phyloP scores from a whole-genome alignment of 2,329 filamentous ascomycete species.

The Fusarium tupiense region DNA sequence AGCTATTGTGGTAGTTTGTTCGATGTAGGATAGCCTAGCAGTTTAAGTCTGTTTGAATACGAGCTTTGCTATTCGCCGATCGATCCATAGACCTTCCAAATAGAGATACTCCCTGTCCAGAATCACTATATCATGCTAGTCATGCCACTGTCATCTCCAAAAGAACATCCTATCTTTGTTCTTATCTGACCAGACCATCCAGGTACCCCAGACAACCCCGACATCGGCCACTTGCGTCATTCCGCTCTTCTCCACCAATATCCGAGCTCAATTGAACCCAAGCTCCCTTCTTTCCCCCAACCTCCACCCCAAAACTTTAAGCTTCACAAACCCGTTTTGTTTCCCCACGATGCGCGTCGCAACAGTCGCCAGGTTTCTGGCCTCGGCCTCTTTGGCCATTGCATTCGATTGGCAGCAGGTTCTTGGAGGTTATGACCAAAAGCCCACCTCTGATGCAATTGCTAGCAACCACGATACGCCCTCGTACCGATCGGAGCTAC shows the following conservation, averaged over 20 bases:
- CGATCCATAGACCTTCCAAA: not conserved
- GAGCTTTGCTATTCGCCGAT: no score
- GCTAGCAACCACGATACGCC: constrained; percentile 34
- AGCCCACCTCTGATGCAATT: not conserved
- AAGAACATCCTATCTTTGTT: not conserved
- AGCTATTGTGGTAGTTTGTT: not conserved
- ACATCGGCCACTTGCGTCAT: constrained; percentile 35
- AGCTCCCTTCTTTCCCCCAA: constrained; percentile 16
- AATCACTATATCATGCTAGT: not conserved
- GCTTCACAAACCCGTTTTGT: constrained; percentile 1
- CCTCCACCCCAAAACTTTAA: constrained; percentile 7
- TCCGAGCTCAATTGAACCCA: constrained; percentile 21
- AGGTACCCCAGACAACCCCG: constrained; percentile 14
- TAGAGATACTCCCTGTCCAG: not conserved
- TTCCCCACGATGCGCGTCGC: constrained; percentile 25
- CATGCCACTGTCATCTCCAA: not conserved
- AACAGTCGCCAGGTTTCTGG: constrained; percentile 16
- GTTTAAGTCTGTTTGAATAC: no score
- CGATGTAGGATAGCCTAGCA: no score
- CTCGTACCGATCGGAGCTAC: constrained; percentile 61
- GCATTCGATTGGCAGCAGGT: constrained; percentile 25
- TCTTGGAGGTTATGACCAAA: not conserved
- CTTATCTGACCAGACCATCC: constrained; percentile 1
- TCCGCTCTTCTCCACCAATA: constrained; percentile 21
- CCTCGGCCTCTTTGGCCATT: constrained; percentile 18